Base-by-base conservation (phyloP, 148 eudicot genomes). In the Silene latifolia region DNA sequence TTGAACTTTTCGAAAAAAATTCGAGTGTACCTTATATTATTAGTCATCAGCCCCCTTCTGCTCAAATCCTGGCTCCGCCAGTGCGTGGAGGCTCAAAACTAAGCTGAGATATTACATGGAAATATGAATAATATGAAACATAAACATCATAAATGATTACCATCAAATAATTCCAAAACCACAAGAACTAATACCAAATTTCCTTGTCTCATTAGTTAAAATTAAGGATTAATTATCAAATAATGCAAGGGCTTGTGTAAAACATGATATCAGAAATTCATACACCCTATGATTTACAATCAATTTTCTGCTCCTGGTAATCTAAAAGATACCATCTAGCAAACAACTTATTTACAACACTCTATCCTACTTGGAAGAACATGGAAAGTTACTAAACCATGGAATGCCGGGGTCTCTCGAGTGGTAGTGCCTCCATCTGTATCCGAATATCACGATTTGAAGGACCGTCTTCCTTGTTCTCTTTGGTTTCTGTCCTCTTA, bases 371-470 rank as follows among this genome's bases (percentile, higher is more conserved):
- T 56, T 20, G 39, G 53, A 75, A 21, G 11, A 53, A 20, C 35
- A 70, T 3, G 69, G 11, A 76, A 46, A 27, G 72, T 78, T 20
- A 76, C 66, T 19, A 72, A 56, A 20, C 76, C 82, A 20, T 71
- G 78, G 73, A 51, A 66, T 74, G 73, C 61, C 80, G 85, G 11
- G 87, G 85, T 54, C 84, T 83, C 79, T 91, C 92, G 17, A 87
- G 77, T n/a, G 97, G 91, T 76, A 89, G 91, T 74, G 79, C 80
- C 25, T 79, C 89, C 84, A 93, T 82, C 80, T 91, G 89, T 53
- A 82, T 59, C 51, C 82, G 84, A 54, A 67, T 63, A 29, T 78
- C 79, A 57, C 69, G 58, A 51, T 39, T 80, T n/a, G 74, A 19
- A 24, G 61, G 60, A n/a, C 44, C 70, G 74, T 79, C 85, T 42